These are phyloP conservation scores for Geotrichum australiense DNA, from an alignment of 1,139 yeast species.

Conservation along the genomic window DNA sequence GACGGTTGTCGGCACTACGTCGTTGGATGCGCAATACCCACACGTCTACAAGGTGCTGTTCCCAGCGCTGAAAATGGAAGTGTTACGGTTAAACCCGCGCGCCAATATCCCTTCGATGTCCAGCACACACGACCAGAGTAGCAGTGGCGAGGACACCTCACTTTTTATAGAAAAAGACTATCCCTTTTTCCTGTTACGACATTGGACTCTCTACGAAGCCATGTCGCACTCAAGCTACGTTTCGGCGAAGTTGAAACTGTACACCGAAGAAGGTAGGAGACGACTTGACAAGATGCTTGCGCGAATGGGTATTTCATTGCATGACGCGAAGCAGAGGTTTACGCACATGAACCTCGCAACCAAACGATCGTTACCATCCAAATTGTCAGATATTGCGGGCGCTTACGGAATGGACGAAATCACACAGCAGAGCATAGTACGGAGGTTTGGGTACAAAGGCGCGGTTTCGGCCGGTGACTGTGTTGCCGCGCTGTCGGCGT, in stretches of 20 bases:
- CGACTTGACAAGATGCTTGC: slow-evolving; percentile 87
- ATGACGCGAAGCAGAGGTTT: slow-evolving; percentile 89
- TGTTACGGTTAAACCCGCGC: slow-evolving; percentile 57
- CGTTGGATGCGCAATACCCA: slow-evolving; percentile 69
- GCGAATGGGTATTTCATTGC: slow-evolving; percentile 88
- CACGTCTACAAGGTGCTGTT: slow-evolving; percentile 66
- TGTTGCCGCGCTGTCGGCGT: slow-evolving; percentile 79
- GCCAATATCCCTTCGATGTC: slow-evolving; percentile 62
- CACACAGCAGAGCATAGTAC: slow-evolving; percentile 75
- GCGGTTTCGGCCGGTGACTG: slow-evolving; percentile 88
- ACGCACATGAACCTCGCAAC: slow-evolving; percentile 76
- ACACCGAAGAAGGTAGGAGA: slow-evolving; percentile 90
- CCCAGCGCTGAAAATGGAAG: slow-evolving; percentile 79
- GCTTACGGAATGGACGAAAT: slow-evolving; percentile 78
- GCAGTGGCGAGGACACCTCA: slow-evolving; percentile 48
- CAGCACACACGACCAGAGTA: slow-evolving; percentile 43
- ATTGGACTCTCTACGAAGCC: slow-evolving; percentile 89
- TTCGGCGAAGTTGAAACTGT: slow-evolving; percentile 75
- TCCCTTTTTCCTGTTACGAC: slow-evolving; percentile 76
- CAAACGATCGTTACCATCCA: slow-evolving; percentile 63
- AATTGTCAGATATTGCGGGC: slow-evolving; percentile 64
- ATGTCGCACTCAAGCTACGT: slow-evolving; percentile 86
- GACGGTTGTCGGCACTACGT: slow-evolving; percentile 80
- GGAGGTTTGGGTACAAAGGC: slow-evolving; percentile 83
- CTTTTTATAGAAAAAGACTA: slow-evolving; percentile 75